Base-by-base conservation (phyloP, 169 alveolate genomes). In the Eimeria zaria region DNA sequence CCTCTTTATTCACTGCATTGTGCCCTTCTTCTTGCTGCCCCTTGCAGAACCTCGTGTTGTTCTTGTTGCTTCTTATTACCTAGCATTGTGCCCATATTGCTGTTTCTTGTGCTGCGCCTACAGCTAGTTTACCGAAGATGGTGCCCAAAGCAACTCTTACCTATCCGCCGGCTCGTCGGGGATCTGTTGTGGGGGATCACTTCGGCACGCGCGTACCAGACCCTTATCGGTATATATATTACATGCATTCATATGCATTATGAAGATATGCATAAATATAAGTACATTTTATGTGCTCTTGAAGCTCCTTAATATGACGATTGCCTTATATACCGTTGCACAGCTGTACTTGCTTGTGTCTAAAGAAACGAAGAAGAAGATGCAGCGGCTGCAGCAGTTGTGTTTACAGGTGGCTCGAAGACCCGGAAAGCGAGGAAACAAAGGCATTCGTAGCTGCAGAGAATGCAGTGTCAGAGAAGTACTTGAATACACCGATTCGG, bases 391-490 rank as follows among this genome's bases (percentile, higher is more conserved):
- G 60, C 85, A 44, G n/a, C 46, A 6, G 46, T 46, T 33, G 18
- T 33, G 53, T 2, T 20, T 27, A 78, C 96, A 92, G 96, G 30
- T 92, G 92, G 91, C 85, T 81, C 48, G 96, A 92, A 90, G 92
- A 92, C 44, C 96, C 96, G 3, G 96, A 92, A 36, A 81, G 93
- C 84, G 92, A 44, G 78, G 96, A 92, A 53, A 92, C 96, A 27
- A 78, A 92, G 87, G 92, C 84, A 1, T 92, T 92, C 36, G 93
- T 92, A 8, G 96, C 69, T 11, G 73, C 69, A 18, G 83, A 92
- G 64, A 92, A 92, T 64, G 84, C 41, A 20, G 55, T 81, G 39
- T 92, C 96, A 8, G 81, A 71, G 73, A 33, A 73, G 69, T 80
- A 76, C 87, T 30, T 78, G 46, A 44, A 80, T 11, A 81, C 96